phyloP scores from a whole-genome alignment of 2,329 filamentous ascomycete genomes.

The Didymella sp. region DNA sequence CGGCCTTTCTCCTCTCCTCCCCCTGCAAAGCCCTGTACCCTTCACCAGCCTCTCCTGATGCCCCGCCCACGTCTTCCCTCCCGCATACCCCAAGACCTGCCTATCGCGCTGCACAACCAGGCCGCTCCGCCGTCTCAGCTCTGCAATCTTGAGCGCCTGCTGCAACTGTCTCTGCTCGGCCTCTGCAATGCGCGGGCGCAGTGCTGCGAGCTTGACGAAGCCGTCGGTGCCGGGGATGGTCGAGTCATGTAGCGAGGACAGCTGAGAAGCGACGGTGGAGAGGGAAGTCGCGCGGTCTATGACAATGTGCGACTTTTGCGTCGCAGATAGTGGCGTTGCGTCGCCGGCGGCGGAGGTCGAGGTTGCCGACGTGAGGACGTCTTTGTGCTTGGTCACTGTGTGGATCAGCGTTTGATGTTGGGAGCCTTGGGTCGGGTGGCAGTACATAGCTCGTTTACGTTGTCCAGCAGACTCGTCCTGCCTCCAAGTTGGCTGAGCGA shows the following conservation, averaged over 20 bases:
- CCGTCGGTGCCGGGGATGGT: conserved; percentile 52
- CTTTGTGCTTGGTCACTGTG: conserved; percentile 51
- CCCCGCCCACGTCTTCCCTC: conserved; percentile 72
- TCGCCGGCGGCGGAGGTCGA: conserved; percentile 25
- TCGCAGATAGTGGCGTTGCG: conserved; percentile 30
- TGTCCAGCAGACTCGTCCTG: conserved; percentile 49
- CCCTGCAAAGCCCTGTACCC: conserved; percentile 70
- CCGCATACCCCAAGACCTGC: conserved; percentile 71
- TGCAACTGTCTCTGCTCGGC: conserved; percentile 66
- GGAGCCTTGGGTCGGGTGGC: not conserved
- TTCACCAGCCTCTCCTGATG: conserved; percentile 72
- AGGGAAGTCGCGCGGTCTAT: conserved; percentile 55
- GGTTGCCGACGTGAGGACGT: conserved; percentile 51
- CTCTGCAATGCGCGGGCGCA: conserved; percentile 68
- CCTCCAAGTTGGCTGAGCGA: conserved; percentile 49
- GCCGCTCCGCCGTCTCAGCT: conserved; percentile 70
- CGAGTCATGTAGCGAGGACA: conserved; percentile 55
- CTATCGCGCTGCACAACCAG: conserved; percentile 67
- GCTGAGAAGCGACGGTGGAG: conserved; percentile 52
- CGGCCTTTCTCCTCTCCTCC: conserved; percentile 64
- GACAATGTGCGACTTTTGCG: conserved; percentile 48
- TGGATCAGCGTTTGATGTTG: conserved; percentile 22
- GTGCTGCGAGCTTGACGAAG: conserved; percentile 62
- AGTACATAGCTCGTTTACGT: conserved; percentile 51
- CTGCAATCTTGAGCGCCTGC: conserved; percentile 67